Conservation (phyloP, 2,329 filamentous ascomycete genomes). For the Diaporthe vaccinii region DNA sequence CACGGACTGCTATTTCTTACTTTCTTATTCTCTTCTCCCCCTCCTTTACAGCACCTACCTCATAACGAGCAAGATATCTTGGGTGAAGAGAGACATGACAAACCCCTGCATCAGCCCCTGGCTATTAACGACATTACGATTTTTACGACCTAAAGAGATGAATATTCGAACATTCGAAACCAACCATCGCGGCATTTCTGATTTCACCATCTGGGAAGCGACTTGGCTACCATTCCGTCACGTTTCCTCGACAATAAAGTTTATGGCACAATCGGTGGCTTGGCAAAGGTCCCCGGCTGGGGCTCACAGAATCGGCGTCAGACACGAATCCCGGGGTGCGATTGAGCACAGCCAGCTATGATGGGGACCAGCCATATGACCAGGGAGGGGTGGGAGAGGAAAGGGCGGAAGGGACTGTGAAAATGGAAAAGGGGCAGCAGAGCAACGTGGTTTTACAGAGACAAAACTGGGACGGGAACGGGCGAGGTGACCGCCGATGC, state of each 20-base stretch:
- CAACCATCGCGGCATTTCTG: constrained; percentile 14
- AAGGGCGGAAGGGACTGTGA: neutral
- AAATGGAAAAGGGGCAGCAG: neutral
- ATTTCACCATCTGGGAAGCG: constrained; percentile 7
- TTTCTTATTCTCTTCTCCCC: neutral
- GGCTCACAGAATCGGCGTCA: constrained; percentile 18
- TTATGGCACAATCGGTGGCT: constrained; percentile 21
- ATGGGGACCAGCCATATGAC: neutral
- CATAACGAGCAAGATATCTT: constrained; percentile 36
- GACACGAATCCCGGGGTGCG: neutral
- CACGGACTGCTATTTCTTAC: constrained; percentile 6
- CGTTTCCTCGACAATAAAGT: neutral
- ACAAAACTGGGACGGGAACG: neutral
- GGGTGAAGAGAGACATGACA: constrained; percentile 12
- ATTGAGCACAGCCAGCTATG: constrained; percentile 1
- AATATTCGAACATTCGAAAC: constrained; percentile 40
- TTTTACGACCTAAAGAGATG: constrained; percentile 39
- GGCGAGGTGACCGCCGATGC: neutral
- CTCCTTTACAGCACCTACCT: constrained; percentile 33
- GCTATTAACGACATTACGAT: constrained; percentile 36
- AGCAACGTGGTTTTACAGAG: neutral
- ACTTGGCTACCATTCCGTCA: neutral
- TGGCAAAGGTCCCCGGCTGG: neutral
- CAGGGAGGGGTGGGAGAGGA: neutral
- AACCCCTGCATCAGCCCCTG: constrained; percentile 30